Base-by-base conservation (phyloP, 805 yeast genomes). In the Ogataea salicorniae region DNA sequence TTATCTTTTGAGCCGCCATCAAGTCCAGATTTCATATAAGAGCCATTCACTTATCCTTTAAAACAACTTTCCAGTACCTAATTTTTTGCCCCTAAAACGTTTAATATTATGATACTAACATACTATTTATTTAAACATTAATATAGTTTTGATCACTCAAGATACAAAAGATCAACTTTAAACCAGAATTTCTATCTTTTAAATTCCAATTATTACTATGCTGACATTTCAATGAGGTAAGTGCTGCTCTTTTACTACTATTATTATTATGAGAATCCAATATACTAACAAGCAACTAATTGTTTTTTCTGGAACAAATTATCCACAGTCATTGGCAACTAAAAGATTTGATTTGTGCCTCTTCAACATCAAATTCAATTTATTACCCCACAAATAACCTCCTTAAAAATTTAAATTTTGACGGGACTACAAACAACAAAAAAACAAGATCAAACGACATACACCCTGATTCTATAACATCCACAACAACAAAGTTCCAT, bases 301-400 rank as follows among this genome's bases (percentile, higher is more conserved):
- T 14, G 37, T 33, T 34, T 6, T 33, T 34, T 23, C 4, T 18
- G 38, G 29, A 40, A 39, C 39, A 11, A 18, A 8, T 23, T 26
- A 11, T 6, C 13, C 14, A 11, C 44, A 55, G 58, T 46, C 59
- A 57, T 40, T 49, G 53, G 59, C 58, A 55, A 41, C 46, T 89
- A 31, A 72, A 95, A 37, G 94, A 89, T 58, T 73, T 90, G 56
- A 71, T 89, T 8, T 79, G 81, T 57, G 75, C 79, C 11, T 68
- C 73, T 13, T 64, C 83, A 46, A 48, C 62, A 46, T 64, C 73
- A 51, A 60, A 75, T 50, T 71, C 72, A 39, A 68, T 86, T 8
- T 73, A 77, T 48, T 87, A 81, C 62, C 83, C 90, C 0, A 70
- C 71, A 47, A 79, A 79, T 39, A 80, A 79, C 50, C 62, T 73